Base-by-base conservation (phyloP, 2,329 filamentous ascomycete genomes). In the Fusarium dimerum region DNA sequence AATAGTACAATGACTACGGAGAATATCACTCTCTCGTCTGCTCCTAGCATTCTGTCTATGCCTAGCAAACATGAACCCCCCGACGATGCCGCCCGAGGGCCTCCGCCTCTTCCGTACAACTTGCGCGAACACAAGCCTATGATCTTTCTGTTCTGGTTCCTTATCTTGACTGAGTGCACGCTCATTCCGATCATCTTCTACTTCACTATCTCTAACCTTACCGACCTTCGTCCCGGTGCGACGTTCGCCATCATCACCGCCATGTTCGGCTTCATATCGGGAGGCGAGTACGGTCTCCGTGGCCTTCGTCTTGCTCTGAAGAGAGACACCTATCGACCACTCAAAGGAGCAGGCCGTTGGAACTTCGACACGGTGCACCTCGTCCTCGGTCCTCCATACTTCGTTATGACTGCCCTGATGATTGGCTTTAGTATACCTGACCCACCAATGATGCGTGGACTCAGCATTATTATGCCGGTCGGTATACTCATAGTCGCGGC, bases 201-300 rank as follows among this genome's bases (percentile, higher is more conserved):
- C 63, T 79, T 77, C 54, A 68, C 71, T 10, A 70, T 79, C 17
- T 73, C 71, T 48, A 73, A 54, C 9, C 36, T 58, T 6, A 57
- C 52, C 26, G 54, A 60, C 17, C 48, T 64, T 30, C 54, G 56
- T 2, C 56, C 58, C 1, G 62, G 60, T 2, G 56, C 55, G 5
- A 63, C 73, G 45, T 78, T 78, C 49, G 75, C 76, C 49, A 76
- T 78, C 46, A 73, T 78, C 45, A 77, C 76, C 1, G 72, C 76
- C 13, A 75, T 78, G 61, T 78, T 76, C 59, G 76, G 76, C 45
- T 66, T 76, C 47, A 71, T 77, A 7, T 77, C 75, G 0, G 75
- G 76, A 26, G 66, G 76, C 44, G 75, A 78, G 52, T 77, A 76
- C 40, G 73, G 71, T 6, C 52, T 59, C n/a, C 43, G 56, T 5